Conservation (phyloP, 257 asterid genomes). For the Solanum pennellii region DNA sequence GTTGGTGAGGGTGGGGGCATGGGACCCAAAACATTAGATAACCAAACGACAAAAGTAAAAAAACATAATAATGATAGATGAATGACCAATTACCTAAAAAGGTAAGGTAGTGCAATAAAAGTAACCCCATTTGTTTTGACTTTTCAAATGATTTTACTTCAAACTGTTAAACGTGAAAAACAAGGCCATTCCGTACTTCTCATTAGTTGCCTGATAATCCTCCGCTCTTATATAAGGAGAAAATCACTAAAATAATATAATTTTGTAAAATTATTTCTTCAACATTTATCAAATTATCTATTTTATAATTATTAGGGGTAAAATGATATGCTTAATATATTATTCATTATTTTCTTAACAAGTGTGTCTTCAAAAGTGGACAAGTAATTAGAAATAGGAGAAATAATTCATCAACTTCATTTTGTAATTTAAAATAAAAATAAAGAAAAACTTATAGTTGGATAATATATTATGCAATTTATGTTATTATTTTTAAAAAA, state of each 20-base stretch:
- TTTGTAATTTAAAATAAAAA: too few species aligned
- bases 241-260: not conserved
- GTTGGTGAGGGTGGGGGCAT: not conserved
- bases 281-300: not conserved
- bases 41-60: not conserved
- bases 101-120: not conserved
- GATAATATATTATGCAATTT: not conserved
- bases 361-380: not conserved
- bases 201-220: not conserved
- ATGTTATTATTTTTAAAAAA: not conserved
- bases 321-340: too few species aligned
- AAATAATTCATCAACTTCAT: too few species aligned
- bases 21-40: not conserved
- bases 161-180: not conserved
- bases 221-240: not conserved
- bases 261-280: not conserved
- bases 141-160: not conserved
- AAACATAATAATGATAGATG: not conserved
- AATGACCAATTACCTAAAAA: not conserved
- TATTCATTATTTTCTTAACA: too few species aligned
- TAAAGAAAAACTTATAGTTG: not conserved
- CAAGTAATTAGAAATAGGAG: not conserved
- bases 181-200: not conserved
- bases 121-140: not conserved
- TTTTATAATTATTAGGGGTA: too few species aligned